A percentile compares a stretch with the other conserved stretches of the same genome.
These are phyloP conservation scores for Phytopythium ostracodes DNA, from an alignment of 352 stramenopile species.

Conservation along the genomic window DNA sequence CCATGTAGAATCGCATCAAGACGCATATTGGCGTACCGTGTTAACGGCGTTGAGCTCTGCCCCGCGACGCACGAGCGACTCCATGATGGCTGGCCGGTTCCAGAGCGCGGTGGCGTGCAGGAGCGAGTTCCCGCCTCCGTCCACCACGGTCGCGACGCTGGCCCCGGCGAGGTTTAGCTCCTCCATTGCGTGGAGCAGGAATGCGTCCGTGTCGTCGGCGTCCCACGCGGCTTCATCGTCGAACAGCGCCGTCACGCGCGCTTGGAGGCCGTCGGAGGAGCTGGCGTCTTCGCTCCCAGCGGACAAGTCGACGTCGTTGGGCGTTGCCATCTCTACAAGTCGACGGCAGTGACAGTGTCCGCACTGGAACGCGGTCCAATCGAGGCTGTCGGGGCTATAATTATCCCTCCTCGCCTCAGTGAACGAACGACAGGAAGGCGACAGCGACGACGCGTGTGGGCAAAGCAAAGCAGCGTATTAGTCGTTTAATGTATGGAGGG, in stretches of 20 bases:
- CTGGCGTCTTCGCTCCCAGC: no score
- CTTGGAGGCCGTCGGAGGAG: constrained; percentile 3
- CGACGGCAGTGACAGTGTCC: neutral
- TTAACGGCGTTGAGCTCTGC: constrained; percentile 43
- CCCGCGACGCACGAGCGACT: constrained; percentile 40
- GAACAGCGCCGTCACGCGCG: constrained; percentile 42
- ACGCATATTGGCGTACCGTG: constrained; percentile 18
- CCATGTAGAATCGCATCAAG: no score
- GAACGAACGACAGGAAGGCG: no score
- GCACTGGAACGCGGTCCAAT: no score
- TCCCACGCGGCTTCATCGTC: constrained; percentile 59
- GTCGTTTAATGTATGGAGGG: neutral
- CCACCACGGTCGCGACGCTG: constrained; percentile 21
- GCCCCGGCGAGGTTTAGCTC: constrained; percentile 26
- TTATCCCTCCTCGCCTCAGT: no score
- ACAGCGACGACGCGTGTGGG: no score
- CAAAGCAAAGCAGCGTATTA: neutral
- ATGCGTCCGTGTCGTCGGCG: constrained; percentile 45
- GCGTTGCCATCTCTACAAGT: neutral
- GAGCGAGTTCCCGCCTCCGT: constrained; percentile 43
- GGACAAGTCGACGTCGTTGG: no score
- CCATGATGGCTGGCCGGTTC: constrained; percentile 45
- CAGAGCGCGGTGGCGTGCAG: constrained; percentile 45
- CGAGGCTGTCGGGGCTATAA: neutral
- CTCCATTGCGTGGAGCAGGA: constrained; percentile 33